Percentiles rank a stretch among this genome's conserved stretches.
phyloP scores from a whole-genome alignment of 2,329 filamentous ascomycete genomes.

The Simplicillium sp. region DNA sequence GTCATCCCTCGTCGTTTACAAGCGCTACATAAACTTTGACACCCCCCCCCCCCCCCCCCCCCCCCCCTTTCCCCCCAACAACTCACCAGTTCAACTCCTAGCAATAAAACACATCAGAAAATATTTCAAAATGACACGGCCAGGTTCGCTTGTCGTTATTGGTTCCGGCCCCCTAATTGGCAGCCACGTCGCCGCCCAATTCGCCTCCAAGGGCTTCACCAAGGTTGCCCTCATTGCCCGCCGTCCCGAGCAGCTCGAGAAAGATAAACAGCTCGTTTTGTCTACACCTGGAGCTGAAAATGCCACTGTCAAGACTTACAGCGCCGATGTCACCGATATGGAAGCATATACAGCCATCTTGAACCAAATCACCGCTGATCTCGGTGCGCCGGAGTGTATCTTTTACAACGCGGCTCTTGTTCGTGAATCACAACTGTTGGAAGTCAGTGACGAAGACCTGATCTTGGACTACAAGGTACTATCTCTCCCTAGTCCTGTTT shows the following conservation, averaged over 20 bases:
- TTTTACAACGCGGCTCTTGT: constrained; percentile 44
- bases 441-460: constrained; percentile 31
- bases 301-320: constrained; percentile 29
- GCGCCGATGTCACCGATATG: constrained; percentile 32
- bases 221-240: constrained; percentile 39
- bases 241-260: constrained; percentile 26
- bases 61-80: no score
- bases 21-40: no score
- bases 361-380: constrained; percentile 26
- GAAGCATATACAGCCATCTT: constrained; percentile 25
- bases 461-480: constrained; percentile 38
- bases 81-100: no score
- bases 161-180: constrained; percentile 88
- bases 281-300: constrained; percentile 13
- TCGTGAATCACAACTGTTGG: constrained; percentile 27
- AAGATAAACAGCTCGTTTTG: constrained; percentile 22
- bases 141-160: constrained; percentile 54
- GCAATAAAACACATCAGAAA: no score
- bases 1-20: no score
- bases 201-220: constrained; percentile 74
- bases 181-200: constrained; percentile 79
- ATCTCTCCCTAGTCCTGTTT: background rate
- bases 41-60: no score
- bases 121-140: no score
- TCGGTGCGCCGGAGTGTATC: constrained; percentile 35